These are phyloP conservation scores for Cinchona pubescens DNA, from an alignment of 257 asterid species.

Conservation along the genomic window DNA sequence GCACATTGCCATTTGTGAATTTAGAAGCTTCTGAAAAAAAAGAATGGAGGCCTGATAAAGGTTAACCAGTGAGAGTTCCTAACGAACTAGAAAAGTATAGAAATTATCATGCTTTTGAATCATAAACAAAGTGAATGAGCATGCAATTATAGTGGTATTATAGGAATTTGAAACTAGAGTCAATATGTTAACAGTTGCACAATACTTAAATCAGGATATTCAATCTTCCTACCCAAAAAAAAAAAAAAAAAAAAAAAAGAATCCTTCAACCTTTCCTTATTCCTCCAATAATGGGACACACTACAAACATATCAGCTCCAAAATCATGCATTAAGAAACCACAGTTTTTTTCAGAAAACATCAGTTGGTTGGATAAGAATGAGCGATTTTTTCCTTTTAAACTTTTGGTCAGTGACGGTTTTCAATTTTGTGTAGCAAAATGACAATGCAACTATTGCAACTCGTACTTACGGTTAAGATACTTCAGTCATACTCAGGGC, in stretches of 20 bases:
- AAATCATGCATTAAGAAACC: background rate
- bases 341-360: background rate
- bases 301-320: background rate
- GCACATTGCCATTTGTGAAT: background rate
- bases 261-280: constrained; percentile 1
- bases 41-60: background rate
- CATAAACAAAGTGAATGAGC: background rate
- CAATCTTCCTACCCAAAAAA: no score
- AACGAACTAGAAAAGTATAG: background rate
- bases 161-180: background rate
- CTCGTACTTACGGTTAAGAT: background rate
- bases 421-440: background rate
- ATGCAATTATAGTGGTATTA: background rate
- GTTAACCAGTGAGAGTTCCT: background rate
- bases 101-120: background rate
- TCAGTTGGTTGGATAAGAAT: background rate
- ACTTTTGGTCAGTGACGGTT: background rate
- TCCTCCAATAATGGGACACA: background rate
- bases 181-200: background rate
- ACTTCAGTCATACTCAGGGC: background rate
- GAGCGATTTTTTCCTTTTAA: background rate
- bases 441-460: background rate
- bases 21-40: background rate
- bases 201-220: background rate
- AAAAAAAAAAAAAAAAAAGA: no score